Conservation (phyloP, 2,329 filamentous ascomycete species). For the Rutstroemia sp. region DNA sequence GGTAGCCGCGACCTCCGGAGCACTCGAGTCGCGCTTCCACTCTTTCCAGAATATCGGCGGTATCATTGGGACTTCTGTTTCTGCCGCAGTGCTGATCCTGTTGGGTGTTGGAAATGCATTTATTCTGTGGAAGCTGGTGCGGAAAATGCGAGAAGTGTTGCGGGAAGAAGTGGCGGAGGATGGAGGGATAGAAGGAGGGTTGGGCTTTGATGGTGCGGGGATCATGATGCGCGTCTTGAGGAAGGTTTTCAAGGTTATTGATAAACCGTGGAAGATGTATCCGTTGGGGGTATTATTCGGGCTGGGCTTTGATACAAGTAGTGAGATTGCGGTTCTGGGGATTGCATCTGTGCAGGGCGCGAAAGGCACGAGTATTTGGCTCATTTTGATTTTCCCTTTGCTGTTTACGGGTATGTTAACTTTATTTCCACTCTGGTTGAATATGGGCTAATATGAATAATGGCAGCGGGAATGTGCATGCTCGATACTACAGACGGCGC, state of each 20-base stretch:
- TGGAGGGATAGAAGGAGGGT: constrained; percentile 28
- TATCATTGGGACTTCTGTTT: constrained; percentile 84
- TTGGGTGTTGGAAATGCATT: constrained; percentile 79
- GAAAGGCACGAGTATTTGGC: constrained; percentile 82
- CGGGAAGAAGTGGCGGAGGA: constrained; percentile 24
- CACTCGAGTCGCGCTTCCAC: constrained; percentile 73
- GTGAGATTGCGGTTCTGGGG: constrained; percentile 84
- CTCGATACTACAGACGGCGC: constrained; percentile 90
- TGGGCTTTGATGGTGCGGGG: constrained; percentile 70
- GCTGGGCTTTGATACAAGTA: constrained; percentile 90
- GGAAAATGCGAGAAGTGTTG: constrained; percentile 59
- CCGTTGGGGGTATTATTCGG: constrained; percentile 84
- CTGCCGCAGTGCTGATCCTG: constrained; percentile 73
- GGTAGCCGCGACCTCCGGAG: constrained; percentile 83
- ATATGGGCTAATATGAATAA: neutral
- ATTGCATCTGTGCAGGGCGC: constrained; percentile 84
- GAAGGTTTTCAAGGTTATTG: constrained; percentile 66
- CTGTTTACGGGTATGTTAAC: constrained; percentile 67
- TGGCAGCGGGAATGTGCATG: constrained; percentile 80
- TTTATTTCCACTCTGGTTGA: neutral
- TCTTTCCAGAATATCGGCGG: constrained; percentile 73
- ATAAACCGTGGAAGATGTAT: constrained; percentile 91
- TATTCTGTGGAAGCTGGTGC: constrained; percentile 73
- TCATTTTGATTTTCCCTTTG: constrained; percentile 85
- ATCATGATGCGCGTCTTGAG: constrained; percentile 66